Evolutionary conservation across 1,139 yeast species (phyloP), one percentile per base, ranked within the genome.

Genomic region (Suhomyces atakaporum): DNA sequence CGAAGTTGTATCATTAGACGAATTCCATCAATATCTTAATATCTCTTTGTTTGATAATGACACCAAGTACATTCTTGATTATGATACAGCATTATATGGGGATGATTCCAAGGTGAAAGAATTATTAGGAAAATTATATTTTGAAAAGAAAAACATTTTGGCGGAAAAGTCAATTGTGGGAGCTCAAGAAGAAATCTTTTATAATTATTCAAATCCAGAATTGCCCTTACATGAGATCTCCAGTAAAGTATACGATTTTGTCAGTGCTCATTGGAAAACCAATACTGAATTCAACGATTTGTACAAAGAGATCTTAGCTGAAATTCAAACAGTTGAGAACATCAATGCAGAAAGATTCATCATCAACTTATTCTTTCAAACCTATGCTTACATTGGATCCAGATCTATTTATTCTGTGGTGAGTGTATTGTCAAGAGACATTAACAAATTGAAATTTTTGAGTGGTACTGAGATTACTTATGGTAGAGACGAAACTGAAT

Each of bases 391-490:
- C 51, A 81, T 89, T 43, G 97, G 97, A 16, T 84, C 88, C 31
- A 77, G 97, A 55, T 89, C 97, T 0, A 75, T 90, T 31, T 86
- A 95, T 16, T 95, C 95, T 39, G 89, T 89, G 27, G 82, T 81
- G 36, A 79, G 79, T 48, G 81, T 85, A 56, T 69, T 88, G 42
- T 71, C 74, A 27, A 75, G 81, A 42, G 75, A 81, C 36, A 62
- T 70, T 24, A 70, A 69, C 29, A 72, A 80, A 39, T 63, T 90
- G 46, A 66, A 65, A 47, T 69, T 53, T 47, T 51, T 69, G 26
- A 58, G 68, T 43, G 76, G 76, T 1, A 47, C 58, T 14, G 45
- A 56, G 16, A 57, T 68, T 23, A 57, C 55, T 13, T 56, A 54
- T 36, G 61, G 60, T 11, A 53, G 53, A 5, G 54, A 54, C 16